Conservation (phyloP, 1,284 basidiomycete species). For the Tilletia setariae region DNA sequence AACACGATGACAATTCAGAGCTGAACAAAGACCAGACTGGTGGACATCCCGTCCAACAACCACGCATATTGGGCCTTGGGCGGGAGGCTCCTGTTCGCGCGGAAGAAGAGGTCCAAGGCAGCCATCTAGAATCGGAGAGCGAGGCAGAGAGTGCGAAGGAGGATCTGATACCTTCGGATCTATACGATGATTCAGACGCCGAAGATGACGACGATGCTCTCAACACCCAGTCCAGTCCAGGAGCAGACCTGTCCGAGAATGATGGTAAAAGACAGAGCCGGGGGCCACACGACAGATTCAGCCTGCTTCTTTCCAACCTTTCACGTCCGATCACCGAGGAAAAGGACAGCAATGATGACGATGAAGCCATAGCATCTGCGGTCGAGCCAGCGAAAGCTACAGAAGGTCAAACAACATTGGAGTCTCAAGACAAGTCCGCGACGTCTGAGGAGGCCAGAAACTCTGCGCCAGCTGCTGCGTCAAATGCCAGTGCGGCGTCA, state of each 20-base stretch:
- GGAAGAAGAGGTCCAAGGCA: not conserved
- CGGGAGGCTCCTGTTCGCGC: no score
- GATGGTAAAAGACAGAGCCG: not conserved
- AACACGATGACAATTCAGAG: no score
- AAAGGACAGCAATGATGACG: not conserved
- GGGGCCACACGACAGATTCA: not conserved
- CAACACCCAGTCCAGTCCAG: not conserved
- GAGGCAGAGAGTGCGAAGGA: conserved; percentile 4
- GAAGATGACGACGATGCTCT: not conserved
- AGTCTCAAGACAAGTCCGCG: not conserved
- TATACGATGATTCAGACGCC: not conserved
- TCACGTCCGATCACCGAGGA: not conserved
- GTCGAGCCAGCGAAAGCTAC: not conserved
- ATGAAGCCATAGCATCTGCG: not conserved
- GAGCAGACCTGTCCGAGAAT: not conserved
- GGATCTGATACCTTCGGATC: conserved; percentile 6
- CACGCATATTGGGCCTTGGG: no score
- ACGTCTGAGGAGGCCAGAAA: no score
- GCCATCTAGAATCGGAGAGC: not conserved
- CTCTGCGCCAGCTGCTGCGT: no score
- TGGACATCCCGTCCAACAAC: not conserved
- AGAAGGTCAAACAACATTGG: not conserved
- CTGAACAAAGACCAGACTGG: no score
- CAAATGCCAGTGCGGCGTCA: not conserved
- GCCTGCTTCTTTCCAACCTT: not conserved